Base-by-base conservation (phyloP, 495 filamentous ascomycete genomes). In the Penicillium daleae region DNA sequence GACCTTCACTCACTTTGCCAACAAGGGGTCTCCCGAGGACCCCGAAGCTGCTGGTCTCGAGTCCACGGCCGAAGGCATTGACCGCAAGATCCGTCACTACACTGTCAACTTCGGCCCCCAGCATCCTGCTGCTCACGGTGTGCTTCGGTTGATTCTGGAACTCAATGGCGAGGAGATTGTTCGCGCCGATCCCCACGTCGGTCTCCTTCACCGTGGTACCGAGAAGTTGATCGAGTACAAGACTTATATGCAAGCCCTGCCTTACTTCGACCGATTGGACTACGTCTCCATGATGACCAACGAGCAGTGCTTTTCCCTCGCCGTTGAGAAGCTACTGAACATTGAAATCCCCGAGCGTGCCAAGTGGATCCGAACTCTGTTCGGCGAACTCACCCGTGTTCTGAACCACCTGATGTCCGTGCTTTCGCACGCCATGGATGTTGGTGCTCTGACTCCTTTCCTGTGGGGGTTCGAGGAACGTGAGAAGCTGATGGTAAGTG, bases 241-340 rank as follows among this genome's bases (percentile, higher is more conserved):
- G 85, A 97, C 93, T 54, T 99, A 99, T 75, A 87, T 98, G 69
- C 96, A 99, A 75, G 96, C 96, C 57, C 82, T 99, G 72, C 96
- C 96, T 33, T 99, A 99, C 81, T 99, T 99, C 74, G 96, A 99
- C 81, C 90, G 96, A 63, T 81, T 99, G 75, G 96, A 99, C 76
- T 99, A 99, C 76, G 94, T 97, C 59, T 97, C 92, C 74, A 99
- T 99, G 96, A 99, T 98, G 95, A 98, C 95, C 64, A 97, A 97
- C 78, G 96, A 99, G 83, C 96, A 99, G 80, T 97, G 94, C 70
- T 99, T 89, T 76, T 86, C 92, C 13, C 82, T 99, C 57, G 96
- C 91, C 37, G 93, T 97, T 56, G 96, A 99, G 84, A 99, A 98
- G 86, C 84, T 99, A 54, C 79, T 99, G 70, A 99, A 99, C 80